Percentiles rank a stretch among this genome's conserved stretches.
Evolutionary conservation across 176 grass and related monocot species (phyloP).

Genomic region (Melocanna baccifera): DNA sequence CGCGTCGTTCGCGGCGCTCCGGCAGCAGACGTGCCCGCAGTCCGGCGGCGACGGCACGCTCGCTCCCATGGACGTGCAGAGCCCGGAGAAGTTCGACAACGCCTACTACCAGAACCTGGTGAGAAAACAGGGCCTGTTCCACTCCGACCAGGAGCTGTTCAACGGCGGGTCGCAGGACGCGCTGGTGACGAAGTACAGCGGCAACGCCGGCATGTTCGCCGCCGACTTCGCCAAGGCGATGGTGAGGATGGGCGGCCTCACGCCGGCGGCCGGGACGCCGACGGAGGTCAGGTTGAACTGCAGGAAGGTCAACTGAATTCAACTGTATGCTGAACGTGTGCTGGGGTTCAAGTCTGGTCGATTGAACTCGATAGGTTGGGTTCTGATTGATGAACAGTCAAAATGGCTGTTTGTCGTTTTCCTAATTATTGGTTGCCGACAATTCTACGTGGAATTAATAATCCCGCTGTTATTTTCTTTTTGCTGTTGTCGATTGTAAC

Average conservation of each 20-base stretch:
- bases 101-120: constrained; percentile 56
- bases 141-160: constrained; percentile 74
- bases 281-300: constrained; percentile 65
- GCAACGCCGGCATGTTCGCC: constrained; percentile 27
- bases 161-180: constrained; percentile 59
- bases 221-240: constrained; percentile 64
- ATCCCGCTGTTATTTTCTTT: not conserved
- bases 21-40: constrained; percentile 56
- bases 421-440: not conserved
- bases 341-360: not conserved
- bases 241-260: constrained; percentile 57
- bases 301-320: constrained; percentile 44
- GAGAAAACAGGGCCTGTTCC: constrained; percentile 30
- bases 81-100: constrained; percentile 59
- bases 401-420: not conserved
- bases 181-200: constrained; percentile 45
- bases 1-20: constrained; percentile 42
- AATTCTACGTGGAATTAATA: not conserved
- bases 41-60: constrained; percentile 32
- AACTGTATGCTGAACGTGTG: not conserved
- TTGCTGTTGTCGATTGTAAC: constrained; percentile 8
- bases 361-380: not conserved
- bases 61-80: constrained; percentile 55
- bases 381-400: not conserved
- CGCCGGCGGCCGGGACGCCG: constrained; percentile 35